Base-by-base conservation (phyloP, 176 grass and related monocot species). In the barley (Hordeum vulgare) region DNA sequence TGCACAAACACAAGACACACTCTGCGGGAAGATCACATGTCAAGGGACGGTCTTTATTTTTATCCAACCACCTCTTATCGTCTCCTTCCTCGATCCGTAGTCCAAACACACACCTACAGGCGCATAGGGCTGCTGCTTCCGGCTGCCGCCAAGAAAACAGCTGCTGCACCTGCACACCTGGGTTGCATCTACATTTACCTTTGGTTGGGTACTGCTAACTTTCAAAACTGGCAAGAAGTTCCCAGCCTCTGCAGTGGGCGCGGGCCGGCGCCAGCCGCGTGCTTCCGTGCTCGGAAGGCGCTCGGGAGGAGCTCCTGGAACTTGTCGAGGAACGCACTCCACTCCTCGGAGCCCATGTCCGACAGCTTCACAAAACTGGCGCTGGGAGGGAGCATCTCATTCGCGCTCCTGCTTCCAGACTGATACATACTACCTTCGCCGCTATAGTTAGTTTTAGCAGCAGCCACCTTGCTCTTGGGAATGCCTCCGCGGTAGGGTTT, bases 171-270 rank as follows among this genome's bases (percentile, higher is more conserved):
- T 36, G 41, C 54, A 63, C n/a, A 67, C 84, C 74, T 78, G 64
- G 64, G 79, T 27, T 79, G 58, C 8, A 58, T 58, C 68, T 80
- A 42, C 69, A 61, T 83, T 83, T 84, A 84, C 89, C 80, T 80
- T 47, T 9, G 29, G 83, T 78, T 28, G 9, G 29, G 73, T 42
- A 76, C 84, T 83, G 26, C 76, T 84, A 41, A 41, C 51, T 76
- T 81, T 97, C 88, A 97, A 94, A 97, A 97, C 92, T 97, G 90
- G 88, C 92, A 97, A 23, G 94, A 97, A 59, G 94, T 90, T 37
- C 92, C 95, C 53, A 98, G 92, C 82, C 92, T 92, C 86, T 78
- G 95, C 90, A 87, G 77, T 17, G 80, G 85, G 66, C 85, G 84
- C 62, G 57, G 88, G 39, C 71, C 83, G 0, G 21, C 40, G 18